Evolutionary conservation across 768 basidiomycete genomes (phyloP).

Genomic region (Amanita inopinata): DNA sequence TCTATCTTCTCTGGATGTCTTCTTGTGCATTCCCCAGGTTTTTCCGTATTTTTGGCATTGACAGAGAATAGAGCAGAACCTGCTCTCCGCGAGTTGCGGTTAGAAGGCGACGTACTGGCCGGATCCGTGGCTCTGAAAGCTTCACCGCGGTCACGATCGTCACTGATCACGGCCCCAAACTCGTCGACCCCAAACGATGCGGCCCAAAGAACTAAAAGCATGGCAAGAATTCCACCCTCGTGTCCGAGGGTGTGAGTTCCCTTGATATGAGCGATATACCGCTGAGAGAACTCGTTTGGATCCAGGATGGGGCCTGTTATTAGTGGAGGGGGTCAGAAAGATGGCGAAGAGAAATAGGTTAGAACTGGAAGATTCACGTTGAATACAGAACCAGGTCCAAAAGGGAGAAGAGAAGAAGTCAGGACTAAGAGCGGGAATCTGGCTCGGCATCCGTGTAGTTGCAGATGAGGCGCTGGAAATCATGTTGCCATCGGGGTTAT

Average conservation of each 20-base stretch:
- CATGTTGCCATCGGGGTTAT: conserved; percentile 29
- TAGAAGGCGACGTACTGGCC: neutral
- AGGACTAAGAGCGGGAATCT: conserved; percentile 62
- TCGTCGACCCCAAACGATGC: conserved; percentile 84
- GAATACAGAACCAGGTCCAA: conserved; percentile 75
- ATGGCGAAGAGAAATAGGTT: conserved; percentile 2
- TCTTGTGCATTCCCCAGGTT: conserved; percentile 29
- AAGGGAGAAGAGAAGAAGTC: conserved; percentile 83
- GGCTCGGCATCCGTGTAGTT: conserved; percentile 33
- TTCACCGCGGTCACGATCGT: conserved; percentile 12
- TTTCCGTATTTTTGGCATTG: conserved; percentile 6
- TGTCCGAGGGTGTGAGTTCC: conserved; percentile 53
- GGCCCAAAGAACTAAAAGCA: conserved; percentile 83
- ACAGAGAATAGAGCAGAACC: neutral
- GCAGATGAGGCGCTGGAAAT: conserved; percentile 23
- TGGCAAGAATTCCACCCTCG: conserved; percentile 68
- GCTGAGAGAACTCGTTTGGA: conserved; percentile 64
- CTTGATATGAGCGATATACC: conserved; percentile 58
- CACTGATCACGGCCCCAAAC: conserved; percentile 32
- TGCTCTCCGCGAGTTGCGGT: neutral
- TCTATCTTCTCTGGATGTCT: conserved; percentile 48
- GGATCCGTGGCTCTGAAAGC: neutral
- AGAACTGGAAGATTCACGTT: conserved; percentile 43
- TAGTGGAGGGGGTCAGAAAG: neutral
- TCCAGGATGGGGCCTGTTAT: conserved; percentile 76